Base-by-base conservation (phyloP, 306 rosid species). In the Senna tora region DNA sequence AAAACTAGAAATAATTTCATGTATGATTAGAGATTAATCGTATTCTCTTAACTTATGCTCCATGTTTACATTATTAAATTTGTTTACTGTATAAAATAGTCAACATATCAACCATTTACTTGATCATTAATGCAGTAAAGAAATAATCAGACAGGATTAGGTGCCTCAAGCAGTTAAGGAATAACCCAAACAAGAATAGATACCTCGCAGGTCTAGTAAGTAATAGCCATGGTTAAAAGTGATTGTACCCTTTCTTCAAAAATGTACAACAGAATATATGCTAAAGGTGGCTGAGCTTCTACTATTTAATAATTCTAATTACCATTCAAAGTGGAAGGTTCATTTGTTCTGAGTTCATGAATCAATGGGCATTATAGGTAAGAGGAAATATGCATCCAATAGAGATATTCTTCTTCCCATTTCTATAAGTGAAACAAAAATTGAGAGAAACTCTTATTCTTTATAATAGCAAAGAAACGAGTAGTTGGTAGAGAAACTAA, bases 401-500 rank as follows among this genome's bases (percentile, higher is more conserved):
- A 57, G 25, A 58, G 55, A 25, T 22, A 59, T 22, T n/a, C 7
- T 34, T 54, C 55, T 45, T 47, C 69, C 52, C 25, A 2, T 43
- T 30, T 34, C 67, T 28, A 53, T n/a, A 76, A 71, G 33, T 49
- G 39, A 36, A 65, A 11, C 69, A 15, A n/a, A 21, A 58, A 25
- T 25, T 25, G n/a, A n/a, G n/a, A n/a, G n/a, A n/a, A n/a, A n/a
- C n/a, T 25, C 30, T 16, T 32, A 36, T n/a, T 61, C 49, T 52
- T n/a, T 20, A 17, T 15, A 53, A 30, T 36, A 39, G 33, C 41
- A 49, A 54, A 42, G 1, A 49, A 55, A 56, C 17, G 30, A 25
- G 30, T 75, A 50, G 45, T 58, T 57, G 32, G 53, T 69, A 50
- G 33, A 69, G 75, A 53, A 71, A 80, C 91, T 69, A 72, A 92